A percentile compares a stretch with the other conserved stretches of the same genome.
Conservation (phyloP, 805 yeast species). For the Wickerhamomyces sydowiorum region DNA sequence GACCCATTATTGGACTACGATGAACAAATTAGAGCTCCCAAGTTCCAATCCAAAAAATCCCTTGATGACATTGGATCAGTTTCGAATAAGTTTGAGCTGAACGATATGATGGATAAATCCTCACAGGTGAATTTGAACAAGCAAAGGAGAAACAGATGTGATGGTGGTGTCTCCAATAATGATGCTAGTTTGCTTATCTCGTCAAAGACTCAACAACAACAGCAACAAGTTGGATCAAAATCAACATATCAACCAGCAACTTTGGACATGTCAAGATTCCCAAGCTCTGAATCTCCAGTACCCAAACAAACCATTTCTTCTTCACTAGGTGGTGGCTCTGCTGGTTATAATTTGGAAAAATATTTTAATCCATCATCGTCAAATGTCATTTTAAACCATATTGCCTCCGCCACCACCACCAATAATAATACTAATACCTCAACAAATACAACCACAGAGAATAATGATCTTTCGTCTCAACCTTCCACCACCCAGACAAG, state of each 20-base stretch:
- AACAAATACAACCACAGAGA: conserved; percentile 1
- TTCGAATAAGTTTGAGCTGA: not conserved
- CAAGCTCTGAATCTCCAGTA: not conserved
- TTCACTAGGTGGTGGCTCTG: conserved; percentile 2
- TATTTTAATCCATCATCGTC: conserved; percentile 2
- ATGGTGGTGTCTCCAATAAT: too few species aligned
- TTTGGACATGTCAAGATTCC: not conserved
- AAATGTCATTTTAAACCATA: conserved; percentile 5
- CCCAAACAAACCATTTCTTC: conserved; percentile 1
- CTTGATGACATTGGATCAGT: conserved; percentile 9
- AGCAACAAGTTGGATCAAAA: not conserved
- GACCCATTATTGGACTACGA: conserved; percentile 22
- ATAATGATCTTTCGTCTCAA: too few species aligned
- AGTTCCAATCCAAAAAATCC: conserved; percentile 10
- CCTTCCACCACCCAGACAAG: conserved; percentile 4
- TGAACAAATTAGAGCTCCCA: conserved; percentile 24
- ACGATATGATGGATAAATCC: not conserved
- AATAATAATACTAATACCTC: not conserved
- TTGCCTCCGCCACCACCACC: not conserved
- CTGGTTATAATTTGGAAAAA: conserved; percentile 6
- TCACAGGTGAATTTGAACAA: not conserved
- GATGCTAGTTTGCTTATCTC: not conserved
- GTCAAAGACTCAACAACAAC: not conserved
- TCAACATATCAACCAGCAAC: conserved; percentile 5
- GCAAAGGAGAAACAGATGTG: too few species aligned